Base-by-base conservation (phyloP, 2,329 filamentous ascomycete species). In the Diplodia corticola region DNA sequence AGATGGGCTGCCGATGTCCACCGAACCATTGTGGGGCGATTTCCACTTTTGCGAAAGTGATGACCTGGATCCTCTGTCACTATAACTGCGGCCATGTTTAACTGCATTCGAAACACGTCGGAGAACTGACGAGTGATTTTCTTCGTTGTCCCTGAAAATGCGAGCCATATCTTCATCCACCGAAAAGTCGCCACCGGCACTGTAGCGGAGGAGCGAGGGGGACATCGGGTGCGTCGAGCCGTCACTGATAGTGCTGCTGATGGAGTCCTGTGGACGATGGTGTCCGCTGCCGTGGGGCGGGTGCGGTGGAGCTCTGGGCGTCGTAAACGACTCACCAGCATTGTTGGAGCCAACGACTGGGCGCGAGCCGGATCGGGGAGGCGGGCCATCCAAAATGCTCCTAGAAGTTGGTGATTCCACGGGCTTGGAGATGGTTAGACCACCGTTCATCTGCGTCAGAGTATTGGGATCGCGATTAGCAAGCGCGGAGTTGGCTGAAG, bases 131-230 rank as follows among this genome's bases (percentile, higher is more conserved):
- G 91, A 67, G 64, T 63, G 69, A 66, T 67, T 67, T 59, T 70
- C 76, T 64, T 76, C 74, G 68, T 72, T 78, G 17, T 78, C 76
- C 48, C 88, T 90, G 67, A 97, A 83, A 67, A 97, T 94, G 66
- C 93, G 89, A 64, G 91, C 91, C 87, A 97, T 92, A 75, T 98
- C 95, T 77, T 97, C 93, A 70, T 98, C 94, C 89, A 97, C 88
- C 67, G 91, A 95, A 74, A 97, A 95, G 70, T 96, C 93, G 64
- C 89, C 92, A 63, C 91, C 92, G 50, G 86, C 85, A 77, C 90
- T 96, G 68, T 86, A 80, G 44, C 81, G 80, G 13, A 81, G 82
- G 57, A 80, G 68, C 17, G 67, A 68, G n/a, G 73, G 67, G 3
- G 71, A 70, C 28, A 71, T 69, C 9, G 64, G 68, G 64, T 73